Evolutionary conservation across 208 protist species (phyloP).

Genomic region (Borovskyia barvae): DNA sequence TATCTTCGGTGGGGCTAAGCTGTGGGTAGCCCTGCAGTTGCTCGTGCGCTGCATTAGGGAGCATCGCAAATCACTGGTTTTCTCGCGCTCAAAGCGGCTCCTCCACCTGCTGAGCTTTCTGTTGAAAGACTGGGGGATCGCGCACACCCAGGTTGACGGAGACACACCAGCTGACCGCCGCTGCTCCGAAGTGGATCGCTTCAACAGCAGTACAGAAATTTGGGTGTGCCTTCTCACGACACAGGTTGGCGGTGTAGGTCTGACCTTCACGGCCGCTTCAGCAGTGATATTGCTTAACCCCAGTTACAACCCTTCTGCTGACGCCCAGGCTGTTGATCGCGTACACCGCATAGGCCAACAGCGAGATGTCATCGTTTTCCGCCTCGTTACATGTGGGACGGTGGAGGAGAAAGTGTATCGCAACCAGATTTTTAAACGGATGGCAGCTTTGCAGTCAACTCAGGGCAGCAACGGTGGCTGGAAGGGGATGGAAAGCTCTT

Average conservation of each 20-base stretch:
- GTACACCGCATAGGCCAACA: conserved; percentile 98
- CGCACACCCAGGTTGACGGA: conserved; percentile 65
- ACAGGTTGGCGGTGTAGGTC: conserved; percentile 96
- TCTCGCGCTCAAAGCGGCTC: conserved; percentile 73
- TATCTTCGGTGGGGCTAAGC: conserved; percentile 60
- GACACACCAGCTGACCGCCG: conserved; percentile 48
- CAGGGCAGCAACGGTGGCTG: neutral
- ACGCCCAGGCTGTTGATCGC: conserved; percentile 96
- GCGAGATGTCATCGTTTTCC: conserved; percentile 93
- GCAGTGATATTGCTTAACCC: conserved; percentile 96
- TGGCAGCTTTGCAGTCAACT: conserved; percentile 66
- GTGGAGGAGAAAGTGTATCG: conserved; percentile 99
- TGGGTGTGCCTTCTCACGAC: conserved; percentile 95
- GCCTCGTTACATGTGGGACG: conserved; percentile 94
- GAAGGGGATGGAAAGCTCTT: neutral
- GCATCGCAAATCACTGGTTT: conserved; percentile 67
- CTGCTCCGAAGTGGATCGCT: conserved; percentile 65
- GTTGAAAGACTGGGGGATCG: conserved; percentile 37
- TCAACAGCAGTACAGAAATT: conserved; percentile 58
- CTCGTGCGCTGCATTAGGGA: conserved; percentile 35
- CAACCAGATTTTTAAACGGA: conserved; percentile 96
- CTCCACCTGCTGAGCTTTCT: conserved; percentile 51
- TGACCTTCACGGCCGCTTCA: conserved; percentile 95
- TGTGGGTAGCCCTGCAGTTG: conserved; percentile 55
- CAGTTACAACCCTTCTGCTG: conserved; percentile 96